Base-by-base conservation (phyloP, 78 protist species). In the Polysphondylium violaceum region DNA sequence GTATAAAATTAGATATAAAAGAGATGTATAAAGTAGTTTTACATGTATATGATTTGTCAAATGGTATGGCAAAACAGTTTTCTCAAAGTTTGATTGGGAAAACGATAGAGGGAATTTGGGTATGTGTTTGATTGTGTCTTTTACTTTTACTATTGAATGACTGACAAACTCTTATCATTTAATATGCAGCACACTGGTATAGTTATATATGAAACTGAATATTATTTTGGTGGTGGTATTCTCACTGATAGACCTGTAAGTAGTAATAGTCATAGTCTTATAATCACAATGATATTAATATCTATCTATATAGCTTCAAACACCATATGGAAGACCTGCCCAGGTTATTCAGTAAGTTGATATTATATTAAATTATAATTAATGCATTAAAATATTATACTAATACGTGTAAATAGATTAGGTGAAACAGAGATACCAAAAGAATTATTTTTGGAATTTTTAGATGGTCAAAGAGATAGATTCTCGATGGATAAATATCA, bases 151-250 rank as follows among this genome's bases (percentile, higher is more conserved):
- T n/a, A n/a, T n/a, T n/a, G n/a, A n/a, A n/a, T n/a, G n/a, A n/a
- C n/a, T n/a, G n/a, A n/a, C n/a, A n/a, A n/a, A n/a, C n/a, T n/a
- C n/a, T n/a, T n/a, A n/a, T n/a, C n/a, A n/a, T n/a, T n/a, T n/a
- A n/a, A n/a, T n/a, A n/a, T n/a, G n/a, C n/a, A 59, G n/a, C 91
- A 83, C 69, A 69, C 91, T 3, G 12, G 56, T 19, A 83, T 83
- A 6, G 78, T 69, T 25, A 21, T 27, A 0, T 83, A 69, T 83
- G 79, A 44, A 14, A 23, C 19, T 40, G 91, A 83, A 44, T 83
- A 61, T 23, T 83, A 55, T 29, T 83, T 69, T 83, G 91, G 91
- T 69, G 91, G 91, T 59, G 91, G 91, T 63, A 47, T 76, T 33
- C 33, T 64, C 29, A 41, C 29, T 31, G 78, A 72, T n/a, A 43